A percentile compares a stretch with the other conserved stretches of the same genome.
These are phyloP conservation scores for Moelleriella libera DNA, from an alignment of 2,329 filamentous ascomycete genomes.

Conservation along the genomic window DNA sequence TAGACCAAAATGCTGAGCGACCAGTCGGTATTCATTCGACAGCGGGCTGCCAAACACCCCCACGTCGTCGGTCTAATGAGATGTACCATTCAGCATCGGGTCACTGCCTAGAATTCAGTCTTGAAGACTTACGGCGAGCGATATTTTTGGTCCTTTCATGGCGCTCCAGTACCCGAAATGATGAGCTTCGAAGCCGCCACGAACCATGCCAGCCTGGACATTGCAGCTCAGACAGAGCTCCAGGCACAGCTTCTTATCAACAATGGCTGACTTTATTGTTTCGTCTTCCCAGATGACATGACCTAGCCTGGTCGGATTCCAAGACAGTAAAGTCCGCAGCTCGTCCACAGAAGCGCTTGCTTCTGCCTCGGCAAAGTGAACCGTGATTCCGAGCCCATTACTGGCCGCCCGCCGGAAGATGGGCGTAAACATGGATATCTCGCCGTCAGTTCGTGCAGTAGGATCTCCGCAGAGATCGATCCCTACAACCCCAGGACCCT, in stretches of 20 bases:
- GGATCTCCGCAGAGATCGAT: constrained; percentile 73
- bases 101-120: too few species aligned
- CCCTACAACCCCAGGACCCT: constrained; percentile 46
- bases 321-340: constrained; percentile 48
- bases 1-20: constrained; percentile 55
- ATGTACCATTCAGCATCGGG: too few species aligned
- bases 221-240: constrained; percentile 75
- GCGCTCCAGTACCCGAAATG: constrained; percentile 65
- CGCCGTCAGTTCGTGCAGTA: constrained; percentile 30
- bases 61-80: constrained; percentile 61
- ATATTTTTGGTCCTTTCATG: constrained; percentile 43
- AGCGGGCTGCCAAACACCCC: constrained; percentile 66
- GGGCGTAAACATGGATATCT: constrained; percentile 42
- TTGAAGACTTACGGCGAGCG: constrained; percentile 47
- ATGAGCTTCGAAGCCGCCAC: constrained; percentile 51
- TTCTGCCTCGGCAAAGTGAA: constrained; percentile 66
- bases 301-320: constrained; percentile 54
- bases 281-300: constrained; percentile 67
- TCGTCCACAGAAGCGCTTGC: constrained; percentile 43
- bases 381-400: constrained; percentile 46
- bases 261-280: constrained; percentile 39
- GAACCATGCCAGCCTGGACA: constrained; percentile 59
- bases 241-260: constrained; percentile 41
- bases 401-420: constrained; percentile 43
- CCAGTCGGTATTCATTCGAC: constrained; percentile 64